phyloP scores from a whole-genome alignment of 2,329 filamentous ascomycete species.

The Fusarium tricinctum region DNA sequence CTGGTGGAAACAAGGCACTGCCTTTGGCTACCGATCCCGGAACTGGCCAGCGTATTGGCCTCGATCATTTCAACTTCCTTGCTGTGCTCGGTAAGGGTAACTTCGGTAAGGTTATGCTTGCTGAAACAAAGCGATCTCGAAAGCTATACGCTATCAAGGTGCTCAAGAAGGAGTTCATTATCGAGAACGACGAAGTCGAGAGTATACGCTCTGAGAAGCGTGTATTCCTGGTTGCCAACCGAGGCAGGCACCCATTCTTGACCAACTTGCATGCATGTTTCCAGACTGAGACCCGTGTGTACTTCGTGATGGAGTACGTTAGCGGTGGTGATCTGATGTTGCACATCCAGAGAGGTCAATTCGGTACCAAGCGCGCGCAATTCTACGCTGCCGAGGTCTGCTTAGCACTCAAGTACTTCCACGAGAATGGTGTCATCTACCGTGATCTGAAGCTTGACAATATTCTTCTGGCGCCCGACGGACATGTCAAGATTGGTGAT shows the following conservation, averaged over 20 bases:
- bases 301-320: conserved; percentile 99
- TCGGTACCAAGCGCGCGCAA: conserved; percentile 96
- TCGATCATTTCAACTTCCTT: conserved; percentile 99
- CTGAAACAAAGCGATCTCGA: conserved; percentile 92
- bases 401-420: conserved; percentile 97
- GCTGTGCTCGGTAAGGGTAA: conserved; percentile 98
- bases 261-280: conserved; percentile 97
- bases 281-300: conserved; percentile 97
- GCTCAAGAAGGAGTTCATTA: conserved; percentile 99
- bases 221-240: conserved; percentile 96
- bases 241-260: conserved; percentile 95
- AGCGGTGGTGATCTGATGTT: conserved; percentile 99
- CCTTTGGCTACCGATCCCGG: conserved; percentile 80
- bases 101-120: conserved; percentile 99
- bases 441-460: conserved; percentile 95
- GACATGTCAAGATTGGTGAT: conserved; percentile 98
- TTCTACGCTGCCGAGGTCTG: conserved; percentile 99
- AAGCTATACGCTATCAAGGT: conserved; percentile 99
- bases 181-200: conserved; percentile 99
- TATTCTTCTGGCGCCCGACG: conserved; percentile 93
- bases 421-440: conserved; percentile 99
- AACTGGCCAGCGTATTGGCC: conserved; percentile 86
- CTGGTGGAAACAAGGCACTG: conserved; percentile 68
- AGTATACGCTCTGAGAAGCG: conserved; percentile 98
- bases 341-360: conserved; percentile 97